Conservation (phyloP, 495 filamentous ascomycete genomes). For the Parathielavia appendiculata region DNA sequence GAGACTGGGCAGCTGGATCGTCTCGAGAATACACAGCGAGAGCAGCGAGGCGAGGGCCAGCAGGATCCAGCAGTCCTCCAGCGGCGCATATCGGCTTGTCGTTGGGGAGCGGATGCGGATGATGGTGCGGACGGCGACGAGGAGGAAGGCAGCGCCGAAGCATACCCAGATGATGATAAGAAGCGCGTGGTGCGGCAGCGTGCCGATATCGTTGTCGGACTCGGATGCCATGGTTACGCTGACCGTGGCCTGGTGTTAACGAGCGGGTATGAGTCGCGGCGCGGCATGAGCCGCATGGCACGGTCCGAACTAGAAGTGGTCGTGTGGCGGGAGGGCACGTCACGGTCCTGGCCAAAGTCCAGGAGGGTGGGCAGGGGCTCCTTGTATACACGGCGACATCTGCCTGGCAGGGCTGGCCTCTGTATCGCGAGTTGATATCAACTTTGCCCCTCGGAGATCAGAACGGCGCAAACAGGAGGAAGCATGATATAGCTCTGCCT, state of each 20-base stretch:
- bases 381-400: not conserved
- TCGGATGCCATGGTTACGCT: conserved; percentile 12
- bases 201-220: conserved; percentile 21
- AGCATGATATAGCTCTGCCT: not conserved
- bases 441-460: not conserved
- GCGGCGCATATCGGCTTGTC: conserved; percentile 23
- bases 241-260: not conserved
- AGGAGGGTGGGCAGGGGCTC: not conserved
- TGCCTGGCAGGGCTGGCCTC: not conserved
- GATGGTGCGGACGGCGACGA: conserved; percentile 36
- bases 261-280: not conserved
- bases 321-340: not conserved
- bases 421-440: not conserved
- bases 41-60: conserved; percentile 35
- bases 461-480: not conserved
- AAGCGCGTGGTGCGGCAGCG: conserved; percentile 27
- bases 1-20: conserved; percentile 40
- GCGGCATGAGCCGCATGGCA: not conserved
- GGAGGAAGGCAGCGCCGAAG: conserved; percentile 35
- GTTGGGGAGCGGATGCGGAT: conserved; percentile 34
- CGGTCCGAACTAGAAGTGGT: not conserved
- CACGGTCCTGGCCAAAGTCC: not conserved
- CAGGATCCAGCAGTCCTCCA: conserved; percentile 45
- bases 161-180: conserved; percentile 32
- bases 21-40: conserved; percentile 41